These are phyloP conservation scores for Fraxinus floribunda DNA, from an alignment of 305 asterid species.

Conservation along the genomic window DNA sequence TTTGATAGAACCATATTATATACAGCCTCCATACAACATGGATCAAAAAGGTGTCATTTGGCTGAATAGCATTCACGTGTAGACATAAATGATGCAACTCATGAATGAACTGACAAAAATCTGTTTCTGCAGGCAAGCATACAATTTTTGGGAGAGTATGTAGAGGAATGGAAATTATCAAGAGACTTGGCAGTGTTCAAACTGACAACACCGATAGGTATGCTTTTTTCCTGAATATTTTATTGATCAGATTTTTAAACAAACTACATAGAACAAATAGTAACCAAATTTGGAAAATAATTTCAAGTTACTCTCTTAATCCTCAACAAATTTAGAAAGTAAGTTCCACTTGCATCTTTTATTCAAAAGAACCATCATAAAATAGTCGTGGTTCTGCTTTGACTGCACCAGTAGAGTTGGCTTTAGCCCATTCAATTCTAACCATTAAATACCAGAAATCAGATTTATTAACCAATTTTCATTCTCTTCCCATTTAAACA, in stretches of 20 bases:
- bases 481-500: background rate
- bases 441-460: background rate
- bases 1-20: background rate
- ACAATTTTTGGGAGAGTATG: conserved; percentile 96
- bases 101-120: background rate
- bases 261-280: background rate
- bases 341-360: conserved; percentile 1
- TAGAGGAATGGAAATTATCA: conserved; percentile 92
- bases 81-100: background rate
- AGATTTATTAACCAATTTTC: background rate
- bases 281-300: background rate
- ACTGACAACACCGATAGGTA: conserved; percentile 92
- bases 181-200: conserved; percentile 96
- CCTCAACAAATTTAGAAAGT: background rate
- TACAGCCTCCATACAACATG: background rate
- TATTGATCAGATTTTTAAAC: background rate
- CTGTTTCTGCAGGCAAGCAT: conserved; percentile 65
- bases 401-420: background rate
- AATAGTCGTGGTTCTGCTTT: background rate
- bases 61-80: background rate
- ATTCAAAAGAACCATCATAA: background rate
- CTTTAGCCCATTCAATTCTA: background rate
- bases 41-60: background rate
- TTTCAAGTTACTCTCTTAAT: background rate
- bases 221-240: conserved; percentile 3